Evolutionary conservation across 2,329 filamentous ascomycete species (phyloP).

Genomic region (Sporothrix curviconia): DNA sequence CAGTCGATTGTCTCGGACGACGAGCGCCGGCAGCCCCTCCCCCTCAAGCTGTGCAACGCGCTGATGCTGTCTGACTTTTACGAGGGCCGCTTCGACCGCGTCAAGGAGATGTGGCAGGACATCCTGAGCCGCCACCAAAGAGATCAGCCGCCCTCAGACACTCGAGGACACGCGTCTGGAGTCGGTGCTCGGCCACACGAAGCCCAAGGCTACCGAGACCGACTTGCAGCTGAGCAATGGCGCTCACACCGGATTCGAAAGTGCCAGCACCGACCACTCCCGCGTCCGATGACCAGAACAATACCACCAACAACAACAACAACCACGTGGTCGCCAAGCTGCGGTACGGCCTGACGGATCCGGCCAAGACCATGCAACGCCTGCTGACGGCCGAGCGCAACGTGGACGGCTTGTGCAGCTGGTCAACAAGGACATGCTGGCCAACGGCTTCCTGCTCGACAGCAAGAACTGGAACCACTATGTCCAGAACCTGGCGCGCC

Average conservation of each 20-base stretch:
- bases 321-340: slow-evolving; percentile 36
- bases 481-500: slow-evolving; percentile 59
- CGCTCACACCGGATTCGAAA: too few species aligned
- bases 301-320: slow-evolving; percentile 4
- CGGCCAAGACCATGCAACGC: slow-evolving; percentile 45
- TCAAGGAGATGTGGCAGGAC: slow-evolving; percentile 61
- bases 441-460: slow-evolving; percentile 66
- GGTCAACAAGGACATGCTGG: slow-evolving; percentile 40
- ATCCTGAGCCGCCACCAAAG: slow-evolving; percentile 48
- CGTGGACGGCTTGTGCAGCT: slow-evolving; percentile 45
- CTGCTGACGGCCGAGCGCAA: slow-evolving; percentile 36
- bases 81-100: slow-evolving; percentile 50
- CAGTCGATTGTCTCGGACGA: slow-evolving; percentile 31
- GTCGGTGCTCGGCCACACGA: slow-evolving; percentile 3
- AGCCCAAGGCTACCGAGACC: not conserved
- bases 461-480: slow-evolving; percentile 76
- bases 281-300: not conserved
- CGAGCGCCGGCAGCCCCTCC: slow-evolving; percentile 31
- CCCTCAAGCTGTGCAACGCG: slow-evolving; percentile 51
- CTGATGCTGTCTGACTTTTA: slow-evolving; percentile 62
- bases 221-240: too few species aligned
- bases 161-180: slow-evolving; percentile 9
- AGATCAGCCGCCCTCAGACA: slow-evolving; percentile 32
- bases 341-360: slow-evolving; percentile 47
- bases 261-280: not conserved